Conservation (phyloP, 352 stramenopile genomes). For the Globisporangium emineosum region DNA sequence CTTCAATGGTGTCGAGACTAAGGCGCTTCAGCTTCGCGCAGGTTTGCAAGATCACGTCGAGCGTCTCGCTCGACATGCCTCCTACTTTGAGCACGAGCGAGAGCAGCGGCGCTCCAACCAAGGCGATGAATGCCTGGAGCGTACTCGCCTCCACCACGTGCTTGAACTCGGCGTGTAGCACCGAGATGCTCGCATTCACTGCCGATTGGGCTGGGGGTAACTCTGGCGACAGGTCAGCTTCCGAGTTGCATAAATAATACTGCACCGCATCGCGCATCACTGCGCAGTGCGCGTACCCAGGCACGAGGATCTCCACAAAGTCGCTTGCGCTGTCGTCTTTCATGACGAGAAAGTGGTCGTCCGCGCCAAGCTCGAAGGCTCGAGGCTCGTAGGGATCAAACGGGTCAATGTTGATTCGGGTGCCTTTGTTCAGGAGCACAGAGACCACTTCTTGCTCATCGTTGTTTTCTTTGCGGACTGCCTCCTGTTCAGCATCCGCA, state of each 20-base stretch:
- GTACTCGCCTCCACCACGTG: neutral
- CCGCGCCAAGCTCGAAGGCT: slow-evolving; percentile 4
- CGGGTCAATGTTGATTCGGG: slow-evolving; percentile 10
- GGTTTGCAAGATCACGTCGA: slow-evolving; percentile 1
- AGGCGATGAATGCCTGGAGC: slow-evolving; percentile 12
- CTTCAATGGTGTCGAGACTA: slow-evolving; percentile 14
- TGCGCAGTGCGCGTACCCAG: slow-evolving; percentile 17
- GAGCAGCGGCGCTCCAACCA: slow-evolving; percentile 12
- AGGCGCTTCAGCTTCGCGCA: slow-evolving; percentile 7
- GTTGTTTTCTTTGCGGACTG: neutral
- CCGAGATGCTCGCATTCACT: neutral
- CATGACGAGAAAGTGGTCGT: slow-evolving; percentile 24
- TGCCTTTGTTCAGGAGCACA: slow-evolving; percentile 16
- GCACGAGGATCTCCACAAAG: slow-evolving; percentile 18
- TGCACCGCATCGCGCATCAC: slow-evolving; percentile 13
- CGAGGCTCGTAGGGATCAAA: neutral
- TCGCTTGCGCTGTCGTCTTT: slow-evolving; percentile 8
- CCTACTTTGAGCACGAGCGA: slow-evolving; percentile 9
- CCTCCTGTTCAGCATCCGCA: neutral
- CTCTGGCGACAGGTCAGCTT: neutral
- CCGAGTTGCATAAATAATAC: slow-evolving; percentile 10
- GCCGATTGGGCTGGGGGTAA: neutral
- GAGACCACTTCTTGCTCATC: slow-evolving; percentile 8
- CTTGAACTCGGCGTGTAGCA: slow-evolving; percentile 13
- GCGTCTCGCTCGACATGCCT: slow-evolving; percentile 1